Conservation (phyloP, 768 basidiomycete genomes). For the Clitopilus passeckerianus region DNA sequence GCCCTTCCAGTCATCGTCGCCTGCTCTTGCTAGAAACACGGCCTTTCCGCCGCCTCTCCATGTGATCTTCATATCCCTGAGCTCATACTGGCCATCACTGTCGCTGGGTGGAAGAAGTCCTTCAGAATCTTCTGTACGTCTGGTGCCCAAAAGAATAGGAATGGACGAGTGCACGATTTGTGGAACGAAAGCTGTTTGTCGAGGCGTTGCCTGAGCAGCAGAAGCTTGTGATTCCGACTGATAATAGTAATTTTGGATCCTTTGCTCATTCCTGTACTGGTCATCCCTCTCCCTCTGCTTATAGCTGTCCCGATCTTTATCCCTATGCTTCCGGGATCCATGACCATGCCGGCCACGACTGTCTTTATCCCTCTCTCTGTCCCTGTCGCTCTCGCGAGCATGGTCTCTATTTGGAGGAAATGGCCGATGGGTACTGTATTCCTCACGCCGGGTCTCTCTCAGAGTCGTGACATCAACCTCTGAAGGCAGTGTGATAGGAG, state of each 20-base stretch:
- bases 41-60: constrained; percentile 64
- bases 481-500: constrained; percentile 18
- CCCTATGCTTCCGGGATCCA: neutral
- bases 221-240: constrained; percentile 13
- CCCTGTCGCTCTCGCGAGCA: neutral
- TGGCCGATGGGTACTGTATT: constrained; percentile 18
- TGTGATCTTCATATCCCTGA: constrained; percentile 45
- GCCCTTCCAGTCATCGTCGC: constrained; percentile 75
- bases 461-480: neutral
- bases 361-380: neutral
- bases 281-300: neutral
- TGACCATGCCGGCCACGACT: neutral
- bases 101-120: constrained; percentile 8
- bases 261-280: constrained; percentile 22
- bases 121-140: constrained; percentile 23
- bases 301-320: neutral
- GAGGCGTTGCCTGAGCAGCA: neutral
- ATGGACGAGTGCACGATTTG: constrained; percentile 64
- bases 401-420: constrained; percentile 13
- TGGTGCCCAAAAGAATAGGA: constrained; percentile 46
- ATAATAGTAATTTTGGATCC: constrained; percentile 44
- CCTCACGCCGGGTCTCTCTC: neutral
- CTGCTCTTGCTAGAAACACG: constrained; percentile 67
- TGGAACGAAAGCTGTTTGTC: constrained; percentile 35
- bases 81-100: constrained; percentile 18